phyloP scores from a whole-genome alignment of 129 eudicot species.

The Arctium lappa region DNA sequence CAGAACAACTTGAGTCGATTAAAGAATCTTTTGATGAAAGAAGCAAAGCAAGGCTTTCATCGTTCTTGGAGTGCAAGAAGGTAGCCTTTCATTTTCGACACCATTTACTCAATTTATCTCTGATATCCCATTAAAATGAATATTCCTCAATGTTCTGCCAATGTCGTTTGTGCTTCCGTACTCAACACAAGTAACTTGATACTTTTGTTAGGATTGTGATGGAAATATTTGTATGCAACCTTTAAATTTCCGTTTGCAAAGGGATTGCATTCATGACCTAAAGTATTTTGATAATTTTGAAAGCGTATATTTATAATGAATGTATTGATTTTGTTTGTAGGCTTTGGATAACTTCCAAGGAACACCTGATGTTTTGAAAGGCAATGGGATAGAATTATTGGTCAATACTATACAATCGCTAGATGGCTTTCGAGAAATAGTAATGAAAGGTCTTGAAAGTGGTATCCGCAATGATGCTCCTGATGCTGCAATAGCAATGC shows the following conservation, averaged over 20 bases:
- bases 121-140: background rate
- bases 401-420: constrained; percentile 52
- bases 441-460: constrained; percentile 86
- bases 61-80: constrained; percentile 77
- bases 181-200: background rate
- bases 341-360: constrained; percentile 61
- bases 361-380: constrained; percentile 28
- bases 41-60: constrained; percentile 49
- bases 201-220: background rate
- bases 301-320: constrained; percentile 5
- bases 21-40: constrained; percentile 74
- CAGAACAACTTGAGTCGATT: constrained; percentile 87
- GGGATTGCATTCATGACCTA: background rate
- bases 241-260: background rate
- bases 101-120: background rate
- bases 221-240: background rate
- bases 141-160: background rate
- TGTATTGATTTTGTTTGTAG: constrained; percentile 34
- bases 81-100: constrained; percentile 32
- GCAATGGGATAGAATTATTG: constrained; percentile 47
- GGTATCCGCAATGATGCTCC: constrained; percentile 97
- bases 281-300: constrained; percentile 3
- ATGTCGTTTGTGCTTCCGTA: background rate
- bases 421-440: constrained; percentile 53
- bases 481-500: constrained; percentile 95